Conservation (phyloP, 1,139 yeast genomes). For the Zygosaccharomyces sapae region DNA sequence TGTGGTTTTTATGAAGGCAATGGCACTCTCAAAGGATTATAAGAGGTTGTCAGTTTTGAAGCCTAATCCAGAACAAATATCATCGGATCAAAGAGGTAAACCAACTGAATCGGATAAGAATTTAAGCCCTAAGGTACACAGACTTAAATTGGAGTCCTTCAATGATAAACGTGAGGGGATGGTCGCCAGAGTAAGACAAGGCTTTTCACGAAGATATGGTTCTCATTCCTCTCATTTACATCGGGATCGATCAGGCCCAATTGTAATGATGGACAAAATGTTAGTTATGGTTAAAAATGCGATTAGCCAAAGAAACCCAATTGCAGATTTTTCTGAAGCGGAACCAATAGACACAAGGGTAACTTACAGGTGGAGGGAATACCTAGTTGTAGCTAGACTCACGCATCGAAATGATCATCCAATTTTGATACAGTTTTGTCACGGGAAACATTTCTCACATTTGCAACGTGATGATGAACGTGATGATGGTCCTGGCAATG, state of each 20-base stretch:
- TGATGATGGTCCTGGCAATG: slow-evolving; percentile 3
- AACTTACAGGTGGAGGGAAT: slow-evolving; percentile 74
- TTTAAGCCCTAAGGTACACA: background rate
- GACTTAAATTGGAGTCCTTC: background rate
- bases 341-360: slow-evolving; percentile 53
- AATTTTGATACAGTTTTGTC: slow-evolving; percentile 56
- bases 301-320: slow-evolving; percentile 29
- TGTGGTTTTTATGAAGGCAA: slow-evolving; percentile 43
- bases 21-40: slow-evolving; percentile 34
- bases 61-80: background rate
- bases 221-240: slow-evolving; percentile 1
- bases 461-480: slow-evolving; percentile 3
- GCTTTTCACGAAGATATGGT: background rate
- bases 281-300: slow-evolving; percentile 55
- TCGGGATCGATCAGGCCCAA: slow-evolving; percentile 15
- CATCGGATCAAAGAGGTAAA: background rate
- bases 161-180: slow-evolving; percentile 1
- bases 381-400: slow-evolving; percentile 59
- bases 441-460: background rate
- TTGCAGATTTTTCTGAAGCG: slow-evolving; percentile 41
- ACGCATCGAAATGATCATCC: slow-evolving; percentile 50
- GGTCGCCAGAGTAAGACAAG: background rate
- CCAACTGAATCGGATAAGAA: background rate
- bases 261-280: slow-evolving; percentile 61
- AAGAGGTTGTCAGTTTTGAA: background rate